phyloP scores from a whole-genome alignment of 805 yeast genomes.

The Saccharomycopsis capsularis region DNA sequence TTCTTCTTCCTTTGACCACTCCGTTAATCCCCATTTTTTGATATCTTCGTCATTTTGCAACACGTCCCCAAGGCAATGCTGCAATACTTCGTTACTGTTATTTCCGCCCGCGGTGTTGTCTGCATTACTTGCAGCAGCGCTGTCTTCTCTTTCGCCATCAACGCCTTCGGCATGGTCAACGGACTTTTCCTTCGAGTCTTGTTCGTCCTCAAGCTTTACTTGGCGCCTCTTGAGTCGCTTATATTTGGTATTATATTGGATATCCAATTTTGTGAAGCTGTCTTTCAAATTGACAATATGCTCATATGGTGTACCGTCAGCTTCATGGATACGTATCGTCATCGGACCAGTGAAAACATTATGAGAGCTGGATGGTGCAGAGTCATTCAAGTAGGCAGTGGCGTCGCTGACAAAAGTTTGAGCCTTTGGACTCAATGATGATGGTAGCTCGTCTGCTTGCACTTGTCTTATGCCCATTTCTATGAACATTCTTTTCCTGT shows the following conservation, averaged over 20 bases:
- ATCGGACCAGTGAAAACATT: conserved; percentile 80
- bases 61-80: conserved; percentile 72
- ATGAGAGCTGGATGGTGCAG: conserved; percentile 20
- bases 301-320: conserved; percentile 98
- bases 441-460: conserved; percentile 55
- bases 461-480: conserved; percentile 93
- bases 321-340: conserved; percentile 95
- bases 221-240: conserved; percentile 67
- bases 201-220: conserved; percentile 19
- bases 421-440: conserved; percentile 28
- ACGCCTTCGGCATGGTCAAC: conserved; percentile 20
- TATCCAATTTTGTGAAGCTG: conserved; percentile 76
- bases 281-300: conserved; percentile 92
- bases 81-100: conserved; percentile 30
- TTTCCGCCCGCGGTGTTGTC: background rate
- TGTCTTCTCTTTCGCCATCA: conserved; percentile 18
- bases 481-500: conserved; percentile 86
- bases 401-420: conserved; percentile 36
- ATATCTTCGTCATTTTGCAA: conserved; percentile 55
- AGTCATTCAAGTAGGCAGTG: conserved; percentile 6
- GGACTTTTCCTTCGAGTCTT: conserved; percentile 25
- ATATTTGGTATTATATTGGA: conserved; percentile 91
- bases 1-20: conserved; percentile 64
- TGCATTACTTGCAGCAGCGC: background rate
- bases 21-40: conserved; percentile 64